Base-by-base conservation (phyloP, 805 yeast genomes). In the Gaillardinia entomophila region DNA sequence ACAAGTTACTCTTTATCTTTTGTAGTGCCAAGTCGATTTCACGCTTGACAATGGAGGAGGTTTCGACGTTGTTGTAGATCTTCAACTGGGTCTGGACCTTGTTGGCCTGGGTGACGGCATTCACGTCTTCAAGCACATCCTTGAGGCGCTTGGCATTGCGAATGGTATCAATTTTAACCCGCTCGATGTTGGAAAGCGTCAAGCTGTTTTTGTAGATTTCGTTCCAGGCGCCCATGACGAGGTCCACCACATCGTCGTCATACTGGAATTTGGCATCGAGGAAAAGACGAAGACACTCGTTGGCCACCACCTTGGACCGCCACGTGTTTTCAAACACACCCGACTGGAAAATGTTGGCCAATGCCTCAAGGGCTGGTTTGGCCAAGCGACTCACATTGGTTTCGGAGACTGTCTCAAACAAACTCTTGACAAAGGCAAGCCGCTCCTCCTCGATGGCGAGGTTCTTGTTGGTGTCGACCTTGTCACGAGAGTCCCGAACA, bases 251-350 rank as follows among this genome's bases (percentile, higher is more conserved):
- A 11, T 32, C 27, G 8, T 35, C 31, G 20, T 43, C 31, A 4
- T 49, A 24, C 12, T 19, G 16, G 8, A 25, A 6, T n/a, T 31
- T 25, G n/a, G 22, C 32, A 2, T 33, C 36, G 6, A 55, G 31
- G 1, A 56, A 22, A 12, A 32, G 33, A 5, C 35, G 48, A 17
- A 73, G 52, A 7, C 63, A 58, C 31, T 73, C 77, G 41, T 62
- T 67, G 13, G 60, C 56, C 1, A 67, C 64, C 2, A 68, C 37
- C 42, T 77, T 75, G 2, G 80, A 66, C 43, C 82, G 68, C 90
- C 90, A 82, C 1, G 85, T 72, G 31, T 61, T 59, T 43, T 47
- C 49, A 52, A 57, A 51, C 15, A 48, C 41, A 11, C 42, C 41
- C 6, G 62, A 49, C 4, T 45, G 25, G 33, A 49, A 48, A 23